Evolutionary conservation across 2,329 filamentous ascomycete species (phyloP).

Genomic region (Raffaelea ambrosiae): DNA sequence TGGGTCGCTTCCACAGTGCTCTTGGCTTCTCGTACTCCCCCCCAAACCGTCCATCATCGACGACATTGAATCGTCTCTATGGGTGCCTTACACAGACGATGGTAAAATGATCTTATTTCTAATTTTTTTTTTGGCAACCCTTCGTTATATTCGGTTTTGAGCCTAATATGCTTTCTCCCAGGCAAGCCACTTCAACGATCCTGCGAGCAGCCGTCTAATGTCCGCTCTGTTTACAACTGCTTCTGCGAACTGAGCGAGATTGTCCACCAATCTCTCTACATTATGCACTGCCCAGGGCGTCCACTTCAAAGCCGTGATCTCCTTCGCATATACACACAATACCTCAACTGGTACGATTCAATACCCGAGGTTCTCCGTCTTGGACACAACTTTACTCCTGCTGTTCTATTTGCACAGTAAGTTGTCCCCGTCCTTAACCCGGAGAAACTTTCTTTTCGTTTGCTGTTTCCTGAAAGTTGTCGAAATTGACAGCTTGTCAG

Average conservation of each 20-base stretch:
- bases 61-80: conserved; percentile 50
- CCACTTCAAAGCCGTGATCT: conserved; percentile 56
- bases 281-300: conserved; percentile 62
- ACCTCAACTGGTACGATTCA: conserved; percentile 61
- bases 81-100: conserved; percentile 51
- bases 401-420: conserved; percentile 67
- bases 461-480: too few species aligned
- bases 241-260: conserved; percentile 67
- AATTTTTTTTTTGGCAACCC: too few species aligned
- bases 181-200: conserved; percentile 45
- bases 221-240: conserved; percentile 58
- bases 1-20: conserved; percentile 52
- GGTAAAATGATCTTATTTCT: too few species aligned
- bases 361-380: conserved; percentile 57
- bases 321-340: conserved; percentile 57
- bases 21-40: conserved; percentile 45
- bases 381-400: conserved; percentile 62
- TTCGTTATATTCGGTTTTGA: too few species aligned
- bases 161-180: conserved; percentile 20
- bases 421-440: conserved; percentile 22
- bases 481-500: conserved; percentile 32
- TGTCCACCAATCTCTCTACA: conserved; percentile 61
- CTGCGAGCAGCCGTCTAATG: conserved; percentile 56
- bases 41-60: conserved; percentile 53
- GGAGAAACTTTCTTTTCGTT: background rate